These are phyloP conservation scores for Globisporangium viniferum DNA, from an alignment of 352 stramenopile species.

Conservation along the genomic window DNA sequence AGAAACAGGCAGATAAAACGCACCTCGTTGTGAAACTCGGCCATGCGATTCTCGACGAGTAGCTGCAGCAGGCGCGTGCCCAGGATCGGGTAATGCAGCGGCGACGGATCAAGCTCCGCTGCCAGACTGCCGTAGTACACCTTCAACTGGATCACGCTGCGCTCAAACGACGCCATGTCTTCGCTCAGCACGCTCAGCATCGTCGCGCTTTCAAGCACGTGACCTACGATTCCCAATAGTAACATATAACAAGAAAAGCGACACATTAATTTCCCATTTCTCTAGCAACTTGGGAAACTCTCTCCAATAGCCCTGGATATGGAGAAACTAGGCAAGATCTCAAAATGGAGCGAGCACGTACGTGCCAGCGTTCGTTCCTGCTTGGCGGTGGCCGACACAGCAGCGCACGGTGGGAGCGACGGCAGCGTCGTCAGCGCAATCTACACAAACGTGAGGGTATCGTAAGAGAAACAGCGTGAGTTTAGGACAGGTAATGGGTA, in stretches of 20 bases:
- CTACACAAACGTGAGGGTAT: conserved; percentile 25
- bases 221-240: conserved; percentile 27
- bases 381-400: conserved; percentile 43
- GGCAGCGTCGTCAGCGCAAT: conserved; percentile 82
- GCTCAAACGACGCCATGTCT: conserved; percentile 85
- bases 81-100: conserved; percentile 84
- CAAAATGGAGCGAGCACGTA: conserved; percentile 23
- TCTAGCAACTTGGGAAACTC: not conserved
- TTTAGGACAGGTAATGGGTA: not conserved
- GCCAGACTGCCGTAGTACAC: conserved; percentile 71
- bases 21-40: conserved; percentile 91
- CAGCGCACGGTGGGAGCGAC: conserved; percentile 72
- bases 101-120: conserved; percentile 49
- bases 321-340: not conserved
- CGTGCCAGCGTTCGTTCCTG: conserved; percentile 75
- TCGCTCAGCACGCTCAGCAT: conserved; percentile 84
- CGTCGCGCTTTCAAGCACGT: conserved; percentile 88
- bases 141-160: conserved; percentile 89
- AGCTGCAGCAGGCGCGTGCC: conserved; percentile 88
- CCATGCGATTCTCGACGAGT: conserved; percentile 91
- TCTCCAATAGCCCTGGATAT: not conserved
- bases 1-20: not conserved
- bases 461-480: not conserved
- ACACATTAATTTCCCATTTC: not conserved
- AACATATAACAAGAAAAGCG: not conserved